Conservation (phyloP, 2,329 filamentous ascomycete species). For the Myriosclerotinia duriaeana region DNA sequence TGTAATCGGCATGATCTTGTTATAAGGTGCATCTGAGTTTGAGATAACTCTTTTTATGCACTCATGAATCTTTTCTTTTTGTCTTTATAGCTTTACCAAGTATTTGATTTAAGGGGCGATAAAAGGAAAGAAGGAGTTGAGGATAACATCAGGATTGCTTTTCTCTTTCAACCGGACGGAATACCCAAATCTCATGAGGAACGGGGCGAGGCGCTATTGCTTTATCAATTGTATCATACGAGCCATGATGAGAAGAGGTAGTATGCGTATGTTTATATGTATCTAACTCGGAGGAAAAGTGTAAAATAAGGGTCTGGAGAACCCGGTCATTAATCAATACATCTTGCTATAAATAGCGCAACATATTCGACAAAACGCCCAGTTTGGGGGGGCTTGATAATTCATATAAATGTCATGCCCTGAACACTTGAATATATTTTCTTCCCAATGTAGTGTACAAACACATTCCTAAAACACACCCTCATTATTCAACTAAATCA, state of each 20-base stretch:
- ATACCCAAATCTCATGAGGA: constrained; percentile 11
- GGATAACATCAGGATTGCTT: constrained; percentile 8
- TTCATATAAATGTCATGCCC: background rate
- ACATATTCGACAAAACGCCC: background rate
- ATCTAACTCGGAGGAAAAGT: background rate
- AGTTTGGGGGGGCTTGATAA: background rate
- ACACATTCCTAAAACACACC: background rate
- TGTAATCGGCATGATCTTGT: background rate
- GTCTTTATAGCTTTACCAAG: background rate
- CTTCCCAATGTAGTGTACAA: constrained; percentile 3
- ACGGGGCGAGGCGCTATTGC: constrained; percentile 1
- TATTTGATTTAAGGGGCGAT: background rate
- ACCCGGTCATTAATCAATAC: background rate
- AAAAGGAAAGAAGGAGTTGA: constrained; percentile 11
- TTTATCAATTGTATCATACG: constrained; percentile 1
- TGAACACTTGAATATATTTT: background rate
- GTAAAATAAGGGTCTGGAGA: background rate
- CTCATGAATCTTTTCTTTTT: background rate
- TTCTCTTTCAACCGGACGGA: background rate
- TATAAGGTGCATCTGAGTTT: constrained; percentile 12
- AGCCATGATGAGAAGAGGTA: background rate
- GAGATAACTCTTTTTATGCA: background rate
- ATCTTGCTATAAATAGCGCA: background rate
- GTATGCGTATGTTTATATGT: background rate
- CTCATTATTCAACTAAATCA: constrained; percentile 26